Evolutionary conservation across 2,329 filamentous ascomycete genomes (phyloP).

Genomic region (Corinectria fuckeliana): DNA sequence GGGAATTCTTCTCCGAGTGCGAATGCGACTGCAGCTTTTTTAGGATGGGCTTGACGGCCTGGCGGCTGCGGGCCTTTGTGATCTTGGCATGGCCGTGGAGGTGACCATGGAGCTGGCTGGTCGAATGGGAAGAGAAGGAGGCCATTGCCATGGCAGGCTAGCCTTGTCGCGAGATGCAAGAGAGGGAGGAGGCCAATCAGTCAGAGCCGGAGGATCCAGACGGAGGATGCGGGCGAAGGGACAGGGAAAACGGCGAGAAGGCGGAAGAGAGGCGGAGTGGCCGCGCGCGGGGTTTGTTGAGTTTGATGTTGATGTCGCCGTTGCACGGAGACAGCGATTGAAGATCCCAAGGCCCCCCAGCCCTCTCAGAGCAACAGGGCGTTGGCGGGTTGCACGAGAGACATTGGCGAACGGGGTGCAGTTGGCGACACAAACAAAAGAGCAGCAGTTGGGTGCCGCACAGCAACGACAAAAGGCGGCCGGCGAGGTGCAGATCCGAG

Average conservation of each 20-base stretch:
- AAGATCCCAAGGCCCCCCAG: conserved; percentile 36
- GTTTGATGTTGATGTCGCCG: conserved; percentile 23
- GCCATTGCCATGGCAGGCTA: conserved; percentile 33
- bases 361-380: conserved; percentile 39
- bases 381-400: conserved; percentile 31
- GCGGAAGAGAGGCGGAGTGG: conserved; percentile 1
- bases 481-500: conserved; percentile 6
- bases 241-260: neutral
- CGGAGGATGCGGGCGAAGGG: neutral
- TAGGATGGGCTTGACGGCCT: conserved; percentile 66
- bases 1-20: conserved; percentile 65
- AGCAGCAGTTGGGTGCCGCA: conserved; percentile 15
- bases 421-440: conserved; percentile 13
- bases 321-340: conserved; percentile 37
- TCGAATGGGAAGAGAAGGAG: conserved; percentile 32
- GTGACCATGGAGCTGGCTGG: conserved; percentile 33
- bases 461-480: conserved; percentile 6
- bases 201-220: neutral
- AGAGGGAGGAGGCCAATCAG: neutral
- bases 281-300: conserved; percentile 27
- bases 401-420: conserved; percentile 22
- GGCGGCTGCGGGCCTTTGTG: conserved; percentile 55
- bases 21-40: conserved; percentile 62
- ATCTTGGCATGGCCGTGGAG: conserved; percentile 38
- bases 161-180: neutral